These are phyloP conservation scores for Colletotrichum aenigma DNA, from an alignment of 2,329 filamentous ascomycete genomes.

Conservation along the genomic window DNA sequence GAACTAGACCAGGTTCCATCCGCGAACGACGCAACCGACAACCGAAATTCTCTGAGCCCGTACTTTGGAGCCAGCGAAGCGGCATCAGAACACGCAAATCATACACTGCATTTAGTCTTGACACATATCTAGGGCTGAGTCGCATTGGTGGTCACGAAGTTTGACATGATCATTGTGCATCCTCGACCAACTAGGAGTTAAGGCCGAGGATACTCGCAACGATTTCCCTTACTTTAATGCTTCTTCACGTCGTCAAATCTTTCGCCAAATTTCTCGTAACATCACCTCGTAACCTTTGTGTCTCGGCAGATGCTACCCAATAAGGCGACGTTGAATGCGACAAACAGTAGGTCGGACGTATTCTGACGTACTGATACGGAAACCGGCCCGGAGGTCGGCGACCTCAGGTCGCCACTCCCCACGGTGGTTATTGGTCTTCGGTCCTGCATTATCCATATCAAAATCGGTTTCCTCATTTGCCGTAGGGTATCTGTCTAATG, in stretches of 20 bases:
- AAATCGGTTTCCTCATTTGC: neutral
- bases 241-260: neutral
- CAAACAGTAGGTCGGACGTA: neutral
- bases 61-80: neutral
- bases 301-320: neutral
- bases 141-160: neutral
- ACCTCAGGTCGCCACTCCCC: neutral
- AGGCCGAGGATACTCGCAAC: neutral
- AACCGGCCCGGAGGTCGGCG: neutral
- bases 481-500: neutral
- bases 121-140: neutral
- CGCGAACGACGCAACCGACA: neutral
- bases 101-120: neutral
- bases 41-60: neutral
- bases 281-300: neutral
- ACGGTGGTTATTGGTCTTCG: neutral
- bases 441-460: neutral
- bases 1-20: neutral
- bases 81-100: neutral
- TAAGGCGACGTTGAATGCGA: neutral
- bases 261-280: neutral
- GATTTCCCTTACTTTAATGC: neutral
- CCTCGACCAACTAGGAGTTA: neutral
- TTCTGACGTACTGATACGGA: neutral
- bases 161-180: neutral